Evolutionary conservation across 352 stramenopile genomes (phyloP).

Genomic region (Globisporangium irregulare): DNA sequence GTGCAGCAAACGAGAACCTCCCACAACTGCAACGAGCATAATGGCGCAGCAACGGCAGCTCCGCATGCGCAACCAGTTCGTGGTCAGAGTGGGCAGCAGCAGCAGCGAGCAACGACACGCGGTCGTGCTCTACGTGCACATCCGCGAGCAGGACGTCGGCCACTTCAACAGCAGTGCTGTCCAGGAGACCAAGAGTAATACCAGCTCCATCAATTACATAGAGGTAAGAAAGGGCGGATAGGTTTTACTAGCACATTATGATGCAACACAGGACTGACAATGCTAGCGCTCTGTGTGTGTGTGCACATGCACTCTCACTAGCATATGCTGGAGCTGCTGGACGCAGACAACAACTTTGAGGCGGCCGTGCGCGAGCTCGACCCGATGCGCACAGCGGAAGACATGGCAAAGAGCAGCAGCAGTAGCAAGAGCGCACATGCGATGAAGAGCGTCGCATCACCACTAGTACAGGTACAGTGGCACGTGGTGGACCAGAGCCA

Average conservation of each 20-base stretch:
- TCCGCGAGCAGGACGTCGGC: constrained; percentile 51
- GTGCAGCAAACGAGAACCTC: neutral
- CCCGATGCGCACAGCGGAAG: constrained; percentile 31
- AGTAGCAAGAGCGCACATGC: constrained; percentile 7
- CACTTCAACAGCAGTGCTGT: constrained; percentile 43
- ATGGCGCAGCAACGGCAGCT: neutral
- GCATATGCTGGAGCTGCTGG: constrained; percentile 45
- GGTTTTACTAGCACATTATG: too few species aligned
- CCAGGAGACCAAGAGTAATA: constrained; percentile 10
- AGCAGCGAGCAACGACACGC: constrained; percentile 46
- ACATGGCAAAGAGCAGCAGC: constrained; percentile 34
- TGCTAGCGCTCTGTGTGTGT: neutral
- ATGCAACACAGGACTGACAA: neutral
- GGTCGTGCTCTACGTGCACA: constrained; percentile 52
- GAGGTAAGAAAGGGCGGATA: constrained; percentile 25
- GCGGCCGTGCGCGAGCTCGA: constrained; percentile 50
- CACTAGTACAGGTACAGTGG: constrained; percentile 58
- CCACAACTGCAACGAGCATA: neutral
- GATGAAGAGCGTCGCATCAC: constrained; percentile 26
- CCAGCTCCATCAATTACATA: constrained; percentile 24
- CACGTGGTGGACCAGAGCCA: constrained; percentile 40
- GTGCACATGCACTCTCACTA: constrained; percentile 11
- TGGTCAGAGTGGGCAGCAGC: constrained; percentile 36
- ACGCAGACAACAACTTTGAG: constrained; percentile 54
- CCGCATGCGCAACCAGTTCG: constrained; percentile 61